phyloP scores from a whole-genome alignment of 352 stramenopile species.

The Globisporangium nodosum region DNA sequence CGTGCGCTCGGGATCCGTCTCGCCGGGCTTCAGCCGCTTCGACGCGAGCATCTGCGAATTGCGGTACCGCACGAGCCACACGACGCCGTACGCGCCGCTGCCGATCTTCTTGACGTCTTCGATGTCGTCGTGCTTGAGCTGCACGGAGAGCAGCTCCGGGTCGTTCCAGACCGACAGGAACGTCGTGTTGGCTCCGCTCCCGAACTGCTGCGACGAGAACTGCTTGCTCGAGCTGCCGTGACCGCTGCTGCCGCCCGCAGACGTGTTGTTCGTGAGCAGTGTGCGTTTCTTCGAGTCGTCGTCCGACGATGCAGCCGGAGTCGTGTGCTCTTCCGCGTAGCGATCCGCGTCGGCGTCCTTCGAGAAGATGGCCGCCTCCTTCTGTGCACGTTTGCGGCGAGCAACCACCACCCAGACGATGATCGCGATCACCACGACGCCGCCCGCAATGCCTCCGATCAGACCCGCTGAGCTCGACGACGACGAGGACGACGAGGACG shows the following conservation, averaged over 20 bases:
- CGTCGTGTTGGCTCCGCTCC: constrained; percentile 1
- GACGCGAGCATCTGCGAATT: constrained; percentile 28
- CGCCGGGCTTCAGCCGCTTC: constrained; percentile 41
- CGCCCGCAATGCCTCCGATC: constrained; percentile 9
- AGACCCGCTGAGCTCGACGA: constrained; percentile 16
- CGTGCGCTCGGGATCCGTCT: constrained; percentile 32
- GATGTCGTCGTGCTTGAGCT: constrained; percentile 44
- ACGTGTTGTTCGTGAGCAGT: background rate
- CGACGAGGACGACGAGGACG: constrained; percentile 17
- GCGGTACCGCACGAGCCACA: constrained; percentile 44
- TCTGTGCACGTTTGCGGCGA: background rate
- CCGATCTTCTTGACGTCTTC: constrained; percentile 33
- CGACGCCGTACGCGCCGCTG: constrained; percentile 27
- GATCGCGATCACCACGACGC: constrained; percentile 5
- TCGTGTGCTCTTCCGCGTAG: constrained; percentile 1
- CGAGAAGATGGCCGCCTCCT: no score
- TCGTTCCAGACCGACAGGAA: constrained; percentile 36
- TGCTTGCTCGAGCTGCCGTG: background rate
- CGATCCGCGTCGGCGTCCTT: background rate
- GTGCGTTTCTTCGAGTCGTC: background rate
- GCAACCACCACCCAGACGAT: constrained; percentile 4
- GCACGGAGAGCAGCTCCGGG: constrained; percentile 40
- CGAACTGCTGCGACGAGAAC: no score
- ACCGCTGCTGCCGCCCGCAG: background rate
- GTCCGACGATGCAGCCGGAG: background rate